Percentiles rank a stretch among this genome's conserved stretches.
Evolutionary conservation across 352 stramenopile genomes (phyloP).

Genomic region (Globisporangium iwayamae): DNA sequence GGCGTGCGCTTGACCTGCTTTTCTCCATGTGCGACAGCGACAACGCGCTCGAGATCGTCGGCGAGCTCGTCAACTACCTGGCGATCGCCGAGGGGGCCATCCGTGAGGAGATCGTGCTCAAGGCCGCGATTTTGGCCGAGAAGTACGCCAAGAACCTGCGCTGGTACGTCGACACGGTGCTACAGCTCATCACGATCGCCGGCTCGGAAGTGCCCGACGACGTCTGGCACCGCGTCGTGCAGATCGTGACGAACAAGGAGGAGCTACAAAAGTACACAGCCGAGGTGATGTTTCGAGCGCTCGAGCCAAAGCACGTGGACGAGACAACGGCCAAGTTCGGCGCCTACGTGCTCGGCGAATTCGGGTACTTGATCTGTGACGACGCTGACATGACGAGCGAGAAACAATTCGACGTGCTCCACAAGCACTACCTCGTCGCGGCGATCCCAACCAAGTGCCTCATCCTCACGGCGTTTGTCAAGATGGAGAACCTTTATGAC

Average conservation of each 20-base stretch:
- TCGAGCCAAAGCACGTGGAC: conserved; percentile 92
- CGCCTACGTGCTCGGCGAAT: conserved; percentile 97
- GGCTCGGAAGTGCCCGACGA: conserved; percentile 92
- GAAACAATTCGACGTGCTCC: conserved; percentile 94
- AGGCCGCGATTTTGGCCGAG: conserved; percentile 97
- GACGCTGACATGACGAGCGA: conserved; percentile 88
- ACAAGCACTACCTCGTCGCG: conserved; percentile 93
- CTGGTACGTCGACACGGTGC: conserved; percentile 98
- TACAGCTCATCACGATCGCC: conserved; percentile 96
- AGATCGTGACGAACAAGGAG: conserved; percentile 98
- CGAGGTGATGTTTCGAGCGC: conserved; percentile 92
- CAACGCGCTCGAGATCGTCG: conserved; percentile 95
- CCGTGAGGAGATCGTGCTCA: conserved; percentile 96
- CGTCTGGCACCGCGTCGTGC: conserved; percentile 98
- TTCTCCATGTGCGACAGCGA: conserved; percentile 97
- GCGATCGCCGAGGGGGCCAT: conserved; percentile 92
- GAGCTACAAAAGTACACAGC: conserved; percentile 94
- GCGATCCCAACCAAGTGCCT: conserved; percentile 88
- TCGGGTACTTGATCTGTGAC: conserved; percentile 93
- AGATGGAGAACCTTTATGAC: conserved; percentile 90
- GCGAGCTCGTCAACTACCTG: conserved; percentile 95
- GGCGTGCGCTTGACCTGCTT: conserved; percentile 94
- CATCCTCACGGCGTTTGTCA: conserved; percentile 95
- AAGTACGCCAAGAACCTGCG: conserved; percentile 95
- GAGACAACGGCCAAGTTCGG: conserved; percentile 94